phyloP scores from a whole-genome alignment of 768 basidiomycete genomes.

The Suillus variegatus region DNA sequence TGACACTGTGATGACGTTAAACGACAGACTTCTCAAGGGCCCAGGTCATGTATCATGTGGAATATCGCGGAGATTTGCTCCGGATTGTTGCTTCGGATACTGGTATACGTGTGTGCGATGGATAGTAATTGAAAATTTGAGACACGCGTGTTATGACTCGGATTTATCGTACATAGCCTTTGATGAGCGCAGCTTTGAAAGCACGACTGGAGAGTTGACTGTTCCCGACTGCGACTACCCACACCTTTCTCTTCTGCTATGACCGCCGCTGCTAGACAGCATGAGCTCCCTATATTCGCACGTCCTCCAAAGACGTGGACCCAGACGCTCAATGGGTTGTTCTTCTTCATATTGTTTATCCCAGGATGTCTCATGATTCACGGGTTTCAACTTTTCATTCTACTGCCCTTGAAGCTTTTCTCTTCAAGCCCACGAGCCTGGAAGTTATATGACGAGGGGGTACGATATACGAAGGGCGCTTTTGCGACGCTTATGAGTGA shows the following conservation, averaged over 20 bases:
- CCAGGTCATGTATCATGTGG: background rate
- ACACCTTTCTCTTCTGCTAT: constrained; percentile 14
- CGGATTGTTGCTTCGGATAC: background rate
- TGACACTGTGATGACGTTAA: background rate
- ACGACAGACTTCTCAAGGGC: background rate
- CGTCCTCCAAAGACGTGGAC: constrained; percentile 58
- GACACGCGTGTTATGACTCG: background rate
- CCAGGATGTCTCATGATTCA: constrained; percentile 70
- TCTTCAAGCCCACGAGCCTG: constrained; percentile 55
- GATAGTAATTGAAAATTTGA: background rate
- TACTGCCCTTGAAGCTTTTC: constrained; percentile 66
- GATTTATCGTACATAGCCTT: background rate
- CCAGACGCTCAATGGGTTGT: constrained; percentile 47
- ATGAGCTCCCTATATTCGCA: constrained; percentile 52
- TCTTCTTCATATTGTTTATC: constrained; percentile 61
- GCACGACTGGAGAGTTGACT: constrained; percentile 7
- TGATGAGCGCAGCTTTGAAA: constrained; percentile 1
- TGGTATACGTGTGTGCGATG: background rate
- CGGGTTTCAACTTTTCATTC: constrained; percentile 67
- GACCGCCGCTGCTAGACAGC: constrained; percentile 24
- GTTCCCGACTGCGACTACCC: constrained; percentile 8
- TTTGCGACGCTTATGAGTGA: constrained; percentile 76
- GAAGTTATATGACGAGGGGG: constrained; percentile 64
- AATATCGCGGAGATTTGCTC: background rate
- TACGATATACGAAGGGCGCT: constrained; percentile 80